These are phyloP conservation scores for Pythium graminicola DNA, from an alignment of 352 stramenopile genomes.

Conservation along the genomic window DNA sequence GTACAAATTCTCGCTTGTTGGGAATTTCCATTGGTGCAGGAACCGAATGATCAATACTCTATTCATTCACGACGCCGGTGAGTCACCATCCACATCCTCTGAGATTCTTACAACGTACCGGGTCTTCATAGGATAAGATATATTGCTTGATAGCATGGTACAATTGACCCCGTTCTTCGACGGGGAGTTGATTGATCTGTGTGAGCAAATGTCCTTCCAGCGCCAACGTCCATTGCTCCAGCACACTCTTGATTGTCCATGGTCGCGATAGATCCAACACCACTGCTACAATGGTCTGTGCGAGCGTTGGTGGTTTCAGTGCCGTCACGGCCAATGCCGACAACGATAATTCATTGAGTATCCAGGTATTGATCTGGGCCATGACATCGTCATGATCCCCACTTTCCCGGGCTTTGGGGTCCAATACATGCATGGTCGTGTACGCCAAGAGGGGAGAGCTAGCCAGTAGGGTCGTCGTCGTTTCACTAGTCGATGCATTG, in stretches of 20 bases:
- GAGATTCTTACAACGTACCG: slow-evolving; percentile 31
- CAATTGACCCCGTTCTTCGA: slow-evolving; percentile 48
- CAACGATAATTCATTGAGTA: slow-evolving; percentile 59
- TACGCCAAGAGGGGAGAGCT: slow-evolving; percentile 52
- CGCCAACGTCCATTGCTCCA: slow-evolving; percentile 75
- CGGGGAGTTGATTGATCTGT: slow-evolving; percentile 58
- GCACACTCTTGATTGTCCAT: slow-evolving; percentile 75
- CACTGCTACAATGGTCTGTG: slow-evolving; percentile 56
- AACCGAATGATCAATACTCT: slow-evolving; percentile 54
- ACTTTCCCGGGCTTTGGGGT: slow-evolving; percentile 53
- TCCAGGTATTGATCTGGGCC: slow-evolving; percentile 72
- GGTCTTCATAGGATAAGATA: slow-evolving; percentile 71
- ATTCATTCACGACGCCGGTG: background rate
- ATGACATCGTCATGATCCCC: slow-evolving; percentile 64
- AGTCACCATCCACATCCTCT: background rate
- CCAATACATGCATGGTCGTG: slow-evolving; percentile 57
- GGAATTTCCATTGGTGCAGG: slow-evolving; percentile 48
- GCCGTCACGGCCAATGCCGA: slow-evolving; percentile 65
- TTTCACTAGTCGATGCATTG: slow-evolving; percentile 17
- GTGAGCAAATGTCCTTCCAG: slow-evolving; percentile 62
- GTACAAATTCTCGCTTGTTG: slow-evolving; percentile 63
- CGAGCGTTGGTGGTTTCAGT: slow-evolving; percentile 46
- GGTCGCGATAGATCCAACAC: slow-evolving; percentile 66
- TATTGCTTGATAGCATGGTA: slow-evolving; percentile 64
- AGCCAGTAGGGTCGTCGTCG: slow-evolving; percentile 4